A percentile compares a stretch with the other conserved stretches of the same genome.
phyloP scores from a whole-genome alignment of 805 yeast species.

The Ogataea populi-albae region DNA sequence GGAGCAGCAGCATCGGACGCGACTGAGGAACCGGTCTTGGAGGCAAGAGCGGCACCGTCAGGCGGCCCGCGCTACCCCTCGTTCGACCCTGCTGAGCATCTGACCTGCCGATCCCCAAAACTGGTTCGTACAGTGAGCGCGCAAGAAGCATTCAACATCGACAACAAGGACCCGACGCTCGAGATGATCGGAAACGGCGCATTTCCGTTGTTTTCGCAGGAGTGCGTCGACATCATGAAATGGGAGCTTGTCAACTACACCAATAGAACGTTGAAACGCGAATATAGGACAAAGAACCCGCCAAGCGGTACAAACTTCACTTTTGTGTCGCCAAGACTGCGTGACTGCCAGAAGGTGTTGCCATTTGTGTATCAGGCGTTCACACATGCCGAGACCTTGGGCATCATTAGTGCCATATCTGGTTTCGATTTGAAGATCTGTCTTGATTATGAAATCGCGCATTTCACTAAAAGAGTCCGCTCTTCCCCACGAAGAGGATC shows the following conservation, averaged over 20 bases:
- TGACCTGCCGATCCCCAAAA: constrained; percentile 17
- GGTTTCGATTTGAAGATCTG: constrained; percentile 48
- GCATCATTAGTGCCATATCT: constrained; percentile 47
- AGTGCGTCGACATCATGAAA: constrained; percentile 41
- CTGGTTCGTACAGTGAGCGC: constrained; percentile 16
- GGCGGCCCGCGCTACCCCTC: too few relatives aligned
- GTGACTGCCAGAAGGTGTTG: constrained; percentile 27
- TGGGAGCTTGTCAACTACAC: constrained; percentile 36
- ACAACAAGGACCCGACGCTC: constrained; percentile 17
- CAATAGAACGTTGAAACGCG: constrained; percentile 23
- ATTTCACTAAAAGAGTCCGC: constrained; percentile 28
- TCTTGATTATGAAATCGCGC: constrained; percentile 54
- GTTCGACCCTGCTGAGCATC: constrained; percentile 26
- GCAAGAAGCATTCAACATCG: constrained; percentile 10
- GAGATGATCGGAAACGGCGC: constrained; percentile 29
- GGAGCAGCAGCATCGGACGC: too few relatives aligned
- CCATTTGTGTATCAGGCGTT: constrained; percentile 54
- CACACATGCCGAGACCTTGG: constrained; percentile 49
- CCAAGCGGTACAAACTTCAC: constrained; percentile 2
- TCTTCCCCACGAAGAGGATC: too few relatives aligned
- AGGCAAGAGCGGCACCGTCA: too few relatives aligned
- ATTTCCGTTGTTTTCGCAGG: constrained; percentile 44
- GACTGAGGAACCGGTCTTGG: too few relatives aligned
- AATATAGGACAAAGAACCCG: constrained; percentile 1
- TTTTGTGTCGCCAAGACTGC: constrained; percentile 30